These are phyloP conservation scores for Zelopaecilomyces penicillatus DNA, from an alignment of 2,329 filamentous ascomycete genomes.

Conservation along the genomic window DNA sequence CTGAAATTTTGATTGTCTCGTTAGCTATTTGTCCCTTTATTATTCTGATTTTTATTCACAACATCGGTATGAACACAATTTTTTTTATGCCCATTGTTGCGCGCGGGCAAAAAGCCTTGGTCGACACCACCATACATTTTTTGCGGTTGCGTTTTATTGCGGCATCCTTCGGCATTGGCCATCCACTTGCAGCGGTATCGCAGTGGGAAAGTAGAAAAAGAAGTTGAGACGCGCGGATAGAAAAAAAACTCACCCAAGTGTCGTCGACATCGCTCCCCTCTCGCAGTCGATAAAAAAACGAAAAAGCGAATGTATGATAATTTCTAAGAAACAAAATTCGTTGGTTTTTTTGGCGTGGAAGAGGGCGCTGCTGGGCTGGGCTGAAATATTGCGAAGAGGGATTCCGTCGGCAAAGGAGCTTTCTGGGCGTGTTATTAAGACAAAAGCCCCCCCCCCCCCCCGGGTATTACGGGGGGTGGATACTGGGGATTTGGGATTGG, in stretches of 20 bases:
- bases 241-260: conserved; percentile 5
- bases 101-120: too few relatives aligned
- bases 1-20: conserved; percentile 29
- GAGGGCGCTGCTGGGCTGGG: too few relatives aligned
- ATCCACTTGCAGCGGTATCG: not conserved
- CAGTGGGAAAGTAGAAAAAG: not conserved
- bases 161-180: too few relatives aligned
- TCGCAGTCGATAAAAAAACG: not conserved
- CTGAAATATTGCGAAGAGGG: too few relatives aligned
- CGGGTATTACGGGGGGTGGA: too few relatives aligned
- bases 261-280: conserved; percentile 9
- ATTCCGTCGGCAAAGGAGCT: too few relatives aligned
- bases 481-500: too few relatives aligned
- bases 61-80: not conserved
- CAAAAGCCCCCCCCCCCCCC: too few relatives aligned
- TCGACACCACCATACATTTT: too few relatives aligned
- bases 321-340: not conserved
- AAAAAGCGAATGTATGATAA: not conserved
- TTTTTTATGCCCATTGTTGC: not conserved
- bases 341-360: too few relatives aligned
- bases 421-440: too few relatives aligned
- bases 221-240: not conserved
- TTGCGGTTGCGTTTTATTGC: too few relatives aligned
- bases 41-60: not conserved
- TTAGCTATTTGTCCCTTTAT: conserved; percentile 3